Conservation (phyloP, 169 alveolate species). For the Nephromyces sp. region DNA sequence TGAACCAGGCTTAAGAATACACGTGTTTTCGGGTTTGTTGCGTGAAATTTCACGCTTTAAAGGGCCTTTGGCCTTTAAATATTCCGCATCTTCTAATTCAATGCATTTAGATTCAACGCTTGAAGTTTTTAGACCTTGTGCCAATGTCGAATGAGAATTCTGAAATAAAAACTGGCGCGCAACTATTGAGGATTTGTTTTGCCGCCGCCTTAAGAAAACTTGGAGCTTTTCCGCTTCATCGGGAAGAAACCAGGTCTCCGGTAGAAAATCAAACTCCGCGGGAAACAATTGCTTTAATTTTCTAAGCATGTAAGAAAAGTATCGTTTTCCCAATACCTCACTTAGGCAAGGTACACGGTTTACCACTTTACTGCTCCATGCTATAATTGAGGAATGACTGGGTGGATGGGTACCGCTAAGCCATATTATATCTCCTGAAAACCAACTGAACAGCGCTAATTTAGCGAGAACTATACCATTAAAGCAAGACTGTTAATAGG, state of each 20-base stretch:
- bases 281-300: background rate
- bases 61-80: background rate
- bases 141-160: background rate
- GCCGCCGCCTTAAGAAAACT: too few species aligned
- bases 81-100: background rate
- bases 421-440: too few species aligned
- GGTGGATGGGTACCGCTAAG: too few species aligned
- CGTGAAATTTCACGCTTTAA: background rate
- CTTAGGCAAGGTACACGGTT: background rate
- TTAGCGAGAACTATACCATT: too few species aligned
- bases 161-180: background rate
- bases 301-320: background rate
- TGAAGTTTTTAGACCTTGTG: background rate
- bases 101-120: background rate
- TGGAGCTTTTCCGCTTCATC: too few species aligned
- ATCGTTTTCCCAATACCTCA: background rate
- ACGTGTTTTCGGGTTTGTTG: background rate
- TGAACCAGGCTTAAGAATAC: background rate
- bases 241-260: background rate
- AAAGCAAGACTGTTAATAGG: too few species aligned
- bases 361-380: too few species aligned
- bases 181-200: too few species aligned
- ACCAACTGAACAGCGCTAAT: too few species aligned
- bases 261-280: background rate
- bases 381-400: too few species aligned